These are phyloP conservation scores for Candida succiphila DNA, from an alignment of 805 yeast genomes.

Conservation along the genomic window DNA sequence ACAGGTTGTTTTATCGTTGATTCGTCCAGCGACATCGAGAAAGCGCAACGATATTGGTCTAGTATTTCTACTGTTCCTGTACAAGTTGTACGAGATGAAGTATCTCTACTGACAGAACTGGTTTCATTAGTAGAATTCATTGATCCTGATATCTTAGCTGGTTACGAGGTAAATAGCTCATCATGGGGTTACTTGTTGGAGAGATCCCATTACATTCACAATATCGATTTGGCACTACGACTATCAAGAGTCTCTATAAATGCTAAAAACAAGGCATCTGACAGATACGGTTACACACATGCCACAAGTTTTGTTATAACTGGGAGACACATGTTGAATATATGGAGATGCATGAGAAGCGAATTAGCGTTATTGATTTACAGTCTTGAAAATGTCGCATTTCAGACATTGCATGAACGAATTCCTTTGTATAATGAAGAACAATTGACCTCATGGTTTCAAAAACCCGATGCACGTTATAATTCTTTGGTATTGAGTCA, in stretches of 20 bases:
- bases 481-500: constrained; percentile 32
- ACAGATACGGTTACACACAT: constrained; percentile 75
- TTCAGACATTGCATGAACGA: constrained; percentile 54
- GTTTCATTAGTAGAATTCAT: constrained; percentile 43
- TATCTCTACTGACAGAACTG: constrained; percentile 45
- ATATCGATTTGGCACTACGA: constrained; percentile 44
- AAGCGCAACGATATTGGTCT: constrained; percentile 2
- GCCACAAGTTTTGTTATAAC: constrained; percentile 58
- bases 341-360: constrained; percentile 69
- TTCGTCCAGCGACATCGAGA: not conserved
- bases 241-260: constrained; percentile 49
- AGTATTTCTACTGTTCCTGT: constrained; percentile 19
- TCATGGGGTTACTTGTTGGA: constrained; percentile 91
- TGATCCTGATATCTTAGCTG: constrained; percentile 86
- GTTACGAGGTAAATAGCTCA: constrained; percentile 67
- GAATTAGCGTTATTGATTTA: constrained; percentile 60
- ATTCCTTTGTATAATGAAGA: constrained; percentile 51
- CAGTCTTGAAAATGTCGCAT: constrained; percentile 68
- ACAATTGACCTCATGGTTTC: constrained; percentile 40
- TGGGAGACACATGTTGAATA: constrained; percentile 77
- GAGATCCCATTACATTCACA: constrained; percentile 36
- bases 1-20: constrained; percentile 27
- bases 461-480: constrained; percentile 8
- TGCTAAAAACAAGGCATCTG: constrained; percentile 44
- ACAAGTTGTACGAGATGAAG: constrained; percentile 41